Conservation (phyloP, 2,329 filamentous ascomycete species). For the Geosmithia flava region DNA sequence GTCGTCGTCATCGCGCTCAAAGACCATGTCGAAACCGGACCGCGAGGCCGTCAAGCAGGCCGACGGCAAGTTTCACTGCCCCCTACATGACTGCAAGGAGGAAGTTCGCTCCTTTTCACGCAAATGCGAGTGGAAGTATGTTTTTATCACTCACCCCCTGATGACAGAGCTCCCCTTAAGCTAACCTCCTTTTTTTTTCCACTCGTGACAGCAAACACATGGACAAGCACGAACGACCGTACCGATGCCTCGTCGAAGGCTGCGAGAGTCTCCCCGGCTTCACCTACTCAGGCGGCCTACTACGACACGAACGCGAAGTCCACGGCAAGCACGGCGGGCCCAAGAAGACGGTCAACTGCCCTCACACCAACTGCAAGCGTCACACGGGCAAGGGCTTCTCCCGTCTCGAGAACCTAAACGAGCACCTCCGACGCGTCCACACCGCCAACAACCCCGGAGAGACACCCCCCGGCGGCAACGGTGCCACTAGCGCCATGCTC, state of each 20-base stretch:
- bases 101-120: slow-evolving; percentile 56
- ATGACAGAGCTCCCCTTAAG: too few relatives aligned
- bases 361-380: slow-evolving; percentile 77
- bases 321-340: slow-evolving; percentile 83
- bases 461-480: slow-evolving; percentile 9
- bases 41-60: slow-evolving; percentile 47
- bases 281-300: slow-evolving; percentile 82
- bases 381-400: slow-evolving; percentile 84
- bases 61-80: slow-evolving; percentile 69
- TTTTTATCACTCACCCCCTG: slow-evolving; percentile 16
- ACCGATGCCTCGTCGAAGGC: slow-evolving; percentile 69
- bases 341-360: slow-evolving; percentile 78
- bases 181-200: too few relatives aligned
- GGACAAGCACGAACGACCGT: slow-evolving; percentile 94
- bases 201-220: slow-evolving; percentile 97
- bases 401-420: slow-evolving; percentile 84
- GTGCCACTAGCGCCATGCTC: slow-evolving; percentile 5
- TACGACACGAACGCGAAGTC: slow-evolving; percentile 86
- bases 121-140: slow-evolving; percentile 92
- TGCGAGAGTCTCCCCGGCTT: slow-evolving; percentile 91
- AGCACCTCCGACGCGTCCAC: slow-evolving; percentile 87
- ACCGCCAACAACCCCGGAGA: slow-evolving; percentile 29
- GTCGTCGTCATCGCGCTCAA: slow-evolving; percentile 28
- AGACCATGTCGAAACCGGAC: slow-evolving; percentile 46
- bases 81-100: slow-evolving; percentile 55